Base-by-base conservation (phyloP, 139 green algal species). In the Ulvella scutata region DNA sequence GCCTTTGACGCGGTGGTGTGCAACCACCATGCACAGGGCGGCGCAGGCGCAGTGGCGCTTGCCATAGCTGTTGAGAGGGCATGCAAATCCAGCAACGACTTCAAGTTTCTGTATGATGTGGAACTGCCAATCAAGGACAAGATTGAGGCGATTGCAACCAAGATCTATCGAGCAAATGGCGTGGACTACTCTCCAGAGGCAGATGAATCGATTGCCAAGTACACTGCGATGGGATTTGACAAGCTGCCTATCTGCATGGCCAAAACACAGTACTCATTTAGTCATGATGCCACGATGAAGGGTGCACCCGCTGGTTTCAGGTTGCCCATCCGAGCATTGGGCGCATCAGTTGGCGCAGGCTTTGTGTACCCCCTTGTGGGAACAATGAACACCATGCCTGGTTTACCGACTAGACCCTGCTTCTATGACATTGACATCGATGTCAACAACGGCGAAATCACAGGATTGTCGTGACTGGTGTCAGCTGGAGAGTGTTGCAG, bases 191-290 rank as follows among this genome's bases (percentile, higher is more conserved):
- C 75, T 38, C 80, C 85, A 3, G 88, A 96, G 81, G 90, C 91
- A 31, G 82, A 89, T 44, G 74, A 67, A 23, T 61, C 87, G 59
- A 92, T 97, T 31, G 85, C 85, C 43, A 35, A 77, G 73, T 98
- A 90, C 87, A 91, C 82, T 0, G 72, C 74, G 43, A 91, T 96
- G 83, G 95, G 95, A 33, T 97, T 96, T 74, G 85, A 79, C 73
- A 79, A 87, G 31, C 85, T 99, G 75, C 95, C 95, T 43, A 94
- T 99, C 73, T 99, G 95, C 87, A 98, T 98, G 90, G 95, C 95
- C 61, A 99, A 99, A 84, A 99, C 95, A 59, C 94, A 97, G 82
- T 97, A 97, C 87, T 93, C 85, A 59, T 97, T 97, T 84, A 91
- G 82, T 39, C 82, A 93, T 67, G 88, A 97, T 75, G 79, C 92